A percentile compares a stretch with the other conserved stretches of the same genome.
Conservation (phyloP, 805 yeast genomes). For the Candida succiphila region DNA sequence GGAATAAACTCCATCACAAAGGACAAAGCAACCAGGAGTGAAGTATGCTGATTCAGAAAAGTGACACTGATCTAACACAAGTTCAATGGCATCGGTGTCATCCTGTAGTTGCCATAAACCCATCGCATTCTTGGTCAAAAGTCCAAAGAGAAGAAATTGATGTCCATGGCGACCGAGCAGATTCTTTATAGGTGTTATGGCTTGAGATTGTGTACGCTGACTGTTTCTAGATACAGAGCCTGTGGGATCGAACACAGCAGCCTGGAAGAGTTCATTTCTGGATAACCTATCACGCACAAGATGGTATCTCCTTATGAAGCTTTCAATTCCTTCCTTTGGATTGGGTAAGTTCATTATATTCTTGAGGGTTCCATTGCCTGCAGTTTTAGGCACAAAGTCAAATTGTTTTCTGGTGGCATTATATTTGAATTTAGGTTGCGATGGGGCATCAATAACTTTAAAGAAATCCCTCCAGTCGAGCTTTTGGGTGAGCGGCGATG, state of each 20-base stretch:
- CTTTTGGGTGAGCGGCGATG: too few relatives aligned
- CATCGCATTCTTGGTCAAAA: slow-evolving; percentile 49
- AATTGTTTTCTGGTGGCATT: slow-evolving; percentile 56
- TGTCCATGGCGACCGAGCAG: slow-evolving; percentile 77
- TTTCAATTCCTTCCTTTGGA: slow-evolving; percentile 22
- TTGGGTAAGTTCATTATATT: slow-evolving; percentile 11
- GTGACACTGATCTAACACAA: slow-evolving; percentile 53
- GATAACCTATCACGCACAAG: slow-evolving; percentile 60
- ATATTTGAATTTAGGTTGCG: slow-evolving; percentile 57
- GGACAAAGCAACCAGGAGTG: slow-evolving; percentile 65
- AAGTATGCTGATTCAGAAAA: slow-evolving; percentile 59
- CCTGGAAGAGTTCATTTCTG: slow-evolving; percentile 69
- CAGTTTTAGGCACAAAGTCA: slow-evolving; percentile 19
- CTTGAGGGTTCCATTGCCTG: background rate
- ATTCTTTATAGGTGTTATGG: slow-evolving; percentile 69
- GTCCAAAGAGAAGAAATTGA: slow-evolving; percentile 69
- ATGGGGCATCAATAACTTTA: slow-evolving; percentile 50
- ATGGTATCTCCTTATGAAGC: slow-evolving; percentile 47
- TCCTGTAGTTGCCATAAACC: slow-evolving; percentile 80
- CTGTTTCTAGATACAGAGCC: slow-evolving; percentile 10
- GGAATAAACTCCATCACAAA: slow-evolving; percentile 80
- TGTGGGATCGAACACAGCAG: slow-evolving; percentile 33
- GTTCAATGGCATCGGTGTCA: slow-evolving; percentile 59
- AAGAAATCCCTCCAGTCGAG: slow-evolving; percentile 70
- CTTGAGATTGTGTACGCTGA: slow-evolving; percentile 5